Percentiles rank a stretch among this genome's conserved stretches.
These are phyloP conservation scores for Kwoniella europaea DNA, from an alignment of 768 basidiomycete species.

Conservation along the genomic window DNA sequence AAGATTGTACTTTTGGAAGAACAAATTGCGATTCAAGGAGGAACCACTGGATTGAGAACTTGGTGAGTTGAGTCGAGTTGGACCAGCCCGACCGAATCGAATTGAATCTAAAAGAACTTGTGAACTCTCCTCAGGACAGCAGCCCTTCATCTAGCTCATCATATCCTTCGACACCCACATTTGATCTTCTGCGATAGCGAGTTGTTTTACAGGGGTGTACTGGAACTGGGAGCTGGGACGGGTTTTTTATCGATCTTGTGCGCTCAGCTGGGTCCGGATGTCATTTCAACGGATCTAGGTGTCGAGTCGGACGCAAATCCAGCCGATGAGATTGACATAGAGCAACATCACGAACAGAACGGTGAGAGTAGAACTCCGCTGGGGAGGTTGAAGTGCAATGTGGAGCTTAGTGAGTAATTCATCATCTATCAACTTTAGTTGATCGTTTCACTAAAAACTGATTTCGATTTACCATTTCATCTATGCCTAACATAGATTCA, in stretches of 20 bases:
- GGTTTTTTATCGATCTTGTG: slow-evolving; percentile 54
- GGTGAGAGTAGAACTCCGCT: slow-evolving; percentile 37
- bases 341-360: slow-evolving; percentile 1
- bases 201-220: slow-evolving; percentile 5
- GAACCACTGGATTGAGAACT: slow-evolving; percentile 56
- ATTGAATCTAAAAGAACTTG: neutral
- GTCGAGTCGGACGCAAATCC: slow-evolving; percentile 1
- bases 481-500: too few species aligned
- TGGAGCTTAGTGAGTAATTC: slow-evolving; percentile 39
- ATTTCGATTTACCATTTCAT: too few species aligned
- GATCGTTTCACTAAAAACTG: neutral
- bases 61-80: slow-evolving; percentile 35
- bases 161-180: slow-evolving; percentile 32
- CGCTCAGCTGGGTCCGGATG: slow-evolving; percentile 35
- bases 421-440: neutral
- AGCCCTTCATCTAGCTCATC: slow-evolving; percentile 46
- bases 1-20: slow-evolving; percentile 55
- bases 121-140: slow-evolving; percentile 35
- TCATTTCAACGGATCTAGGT: slow-evolving; percentile 47
- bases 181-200: neutral
- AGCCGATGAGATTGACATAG: slow-evolving; percentile 1
- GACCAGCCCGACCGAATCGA: too few species aligned
- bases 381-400: slow-evolving; percentile 33
- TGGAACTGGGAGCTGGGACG: slow-evolving; percentile 55
- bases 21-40: slow-evolving; percentile 53